Percentiles rank a stretch among this genome's conserved stretches.
Conservation (phyloP, 2,329 filamentous ascomycete species). For the Stachybotrys chlorohalonatus region DNA sequence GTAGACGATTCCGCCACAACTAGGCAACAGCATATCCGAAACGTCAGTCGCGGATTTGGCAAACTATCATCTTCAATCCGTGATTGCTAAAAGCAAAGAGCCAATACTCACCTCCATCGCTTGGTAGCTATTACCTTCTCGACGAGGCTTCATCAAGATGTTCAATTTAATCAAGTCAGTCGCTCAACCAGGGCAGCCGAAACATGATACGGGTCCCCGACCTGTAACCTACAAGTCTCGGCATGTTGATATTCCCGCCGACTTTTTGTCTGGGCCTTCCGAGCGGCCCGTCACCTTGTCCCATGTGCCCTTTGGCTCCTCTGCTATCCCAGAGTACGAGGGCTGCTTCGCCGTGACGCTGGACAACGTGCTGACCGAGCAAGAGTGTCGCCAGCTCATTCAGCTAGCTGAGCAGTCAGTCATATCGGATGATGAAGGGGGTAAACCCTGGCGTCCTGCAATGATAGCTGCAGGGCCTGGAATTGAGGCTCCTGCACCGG, state of each 20-base stretch:
- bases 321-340: constrained; percentile 40
- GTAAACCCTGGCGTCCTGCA: constrained; percentile 54
- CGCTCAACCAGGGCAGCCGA: no score
- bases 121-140: no score
- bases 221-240: background rate
- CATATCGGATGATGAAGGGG: constrained; percentile 3
- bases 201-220: no score
- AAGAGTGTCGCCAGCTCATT: constrained; percentile 52
- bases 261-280: background rate
- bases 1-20: no score
- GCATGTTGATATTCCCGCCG: background rate
- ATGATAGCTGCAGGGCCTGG: constrained; percentile 59
- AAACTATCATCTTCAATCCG: no score
- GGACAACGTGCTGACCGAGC: constrained; percentile 43
- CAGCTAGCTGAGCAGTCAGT: constrained; percentile 44
- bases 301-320: constrained; percentile 42
- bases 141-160: no score
- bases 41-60: no score
- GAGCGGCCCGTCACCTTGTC: constrained; percentile 26
- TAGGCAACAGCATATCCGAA: no score
- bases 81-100: no score
- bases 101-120: no score
- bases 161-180: no score
- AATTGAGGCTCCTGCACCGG: constrained; percentile 40
- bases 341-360: constrained; percentile 47